Base-by-base conservation (phyloP, 495 filamentous ascomycete species). In the Aspergillus saccharolyticus region DNA sequence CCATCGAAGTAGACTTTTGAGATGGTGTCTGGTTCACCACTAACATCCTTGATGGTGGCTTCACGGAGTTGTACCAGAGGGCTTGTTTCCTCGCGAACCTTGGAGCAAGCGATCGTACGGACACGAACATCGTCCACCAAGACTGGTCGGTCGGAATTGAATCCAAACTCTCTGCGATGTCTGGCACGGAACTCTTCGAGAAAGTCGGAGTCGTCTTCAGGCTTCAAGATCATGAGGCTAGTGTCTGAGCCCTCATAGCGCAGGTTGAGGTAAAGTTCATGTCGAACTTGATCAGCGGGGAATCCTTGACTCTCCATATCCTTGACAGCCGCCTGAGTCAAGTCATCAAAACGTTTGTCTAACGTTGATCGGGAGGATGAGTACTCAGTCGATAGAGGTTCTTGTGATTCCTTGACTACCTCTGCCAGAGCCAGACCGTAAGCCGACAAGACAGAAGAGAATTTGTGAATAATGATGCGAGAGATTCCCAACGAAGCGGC, bases 81-180 rank as follows among this genome's bases (percentile, higher is more conserved):
- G 30, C 70, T 76, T 45, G 66, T 67, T 47, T 73, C 72, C 8
- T 63, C 66, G 7, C 72, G 67, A 16, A 71, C 68, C 58, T 74
- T 69, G 18, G 72, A 69, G 10, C 70, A 71, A 12, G 72, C 74
- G 33, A 77, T 74, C 0, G 70, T 74, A 1, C 79, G 74, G 12
- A 82, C 78, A 46, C 80, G 78, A 22, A 83, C 70, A 51, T 82
- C 78, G 44, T 83, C 80, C 4, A 83, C 78, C 2, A 82, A 60
- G 21, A 83, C 74, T 0, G 73, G 62, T 14, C 78, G 65, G 7
- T 74, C 75, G 6, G 77, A 79, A 51, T 78, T 75, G 69, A 83
- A 83, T 22, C 72, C 72, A 53, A 83, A 83, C 53, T 83, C 79
- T 33, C 78, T 67, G 43, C 73, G 70, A 55, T 83, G 80, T 7